Evolutionary conservation across 495 filamentous ascomycete species (phyloP).

Genomic region (Apodospora peruviana): DNA sequence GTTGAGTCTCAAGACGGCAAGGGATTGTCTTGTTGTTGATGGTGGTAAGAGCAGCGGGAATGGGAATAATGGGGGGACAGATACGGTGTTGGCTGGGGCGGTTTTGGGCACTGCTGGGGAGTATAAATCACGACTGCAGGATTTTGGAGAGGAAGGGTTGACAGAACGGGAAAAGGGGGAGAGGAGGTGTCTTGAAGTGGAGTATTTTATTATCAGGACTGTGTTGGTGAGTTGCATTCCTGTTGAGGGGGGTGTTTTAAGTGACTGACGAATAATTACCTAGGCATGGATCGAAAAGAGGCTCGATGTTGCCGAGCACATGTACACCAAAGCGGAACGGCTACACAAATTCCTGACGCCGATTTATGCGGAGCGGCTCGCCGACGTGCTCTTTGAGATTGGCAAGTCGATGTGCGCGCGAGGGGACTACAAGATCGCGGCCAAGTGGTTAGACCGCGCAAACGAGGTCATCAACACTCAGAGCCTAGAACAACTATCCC

Average conservation of each 20-base stretch:
- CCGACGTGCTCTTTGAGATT: slow-evolving; percentile 68
- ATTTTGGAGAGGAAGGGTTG: slow-evolving; percentile 54
- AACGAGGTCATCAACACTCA: slow-evolving; percentile 52
- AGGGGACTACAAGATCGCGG: slow-evolving; percentile 47
- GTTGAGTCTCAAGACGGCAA: slow-evolving; percentile 60
- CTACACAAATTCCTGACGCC: slow-evolving; percentile 39
- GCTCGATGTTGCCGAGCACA: slow-evolving; percentile 69
- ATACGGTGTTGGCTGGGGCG: neutral
- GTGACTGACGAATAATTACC: slow-evolving; percentile 4
- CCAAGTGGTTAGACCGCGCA: slow-evolving; percentile 72
- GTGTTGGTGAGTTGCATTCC: slow-evolving; percentile 50
- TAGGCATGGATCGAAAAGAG: slow-evolving; percentile 69
- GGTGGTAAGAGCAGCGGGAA: neutral
- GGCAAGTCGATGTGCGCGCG: slow-evolving; percentile 54
- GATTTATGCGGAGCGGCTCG: slow-evolving; percentile 54
- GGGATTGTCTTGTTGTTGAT: slow-evolving; percentile 46
- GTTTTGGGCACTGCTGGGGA: neutral
- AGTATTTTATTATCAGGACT: slow-evolving; percentile 68
- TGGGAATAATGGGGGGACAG: neutral
- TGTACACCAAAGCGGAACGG: slow-evolving; percentile 56
- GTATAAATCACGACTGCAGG: neutral
- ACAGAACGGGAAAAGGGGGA: slow-evolving; percentile 54
- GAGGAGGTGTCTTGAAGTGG: slow-evolving; percentile 43
- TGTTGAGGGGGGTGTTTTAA: neutral
- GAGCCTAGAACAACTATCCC: slow-evolving; percentile 50